These are phyloP conservation scores for Suhomyces emberorum DNA, from an alignment of 805 yeast genomes.

Conservation along the genomic window DNA sequence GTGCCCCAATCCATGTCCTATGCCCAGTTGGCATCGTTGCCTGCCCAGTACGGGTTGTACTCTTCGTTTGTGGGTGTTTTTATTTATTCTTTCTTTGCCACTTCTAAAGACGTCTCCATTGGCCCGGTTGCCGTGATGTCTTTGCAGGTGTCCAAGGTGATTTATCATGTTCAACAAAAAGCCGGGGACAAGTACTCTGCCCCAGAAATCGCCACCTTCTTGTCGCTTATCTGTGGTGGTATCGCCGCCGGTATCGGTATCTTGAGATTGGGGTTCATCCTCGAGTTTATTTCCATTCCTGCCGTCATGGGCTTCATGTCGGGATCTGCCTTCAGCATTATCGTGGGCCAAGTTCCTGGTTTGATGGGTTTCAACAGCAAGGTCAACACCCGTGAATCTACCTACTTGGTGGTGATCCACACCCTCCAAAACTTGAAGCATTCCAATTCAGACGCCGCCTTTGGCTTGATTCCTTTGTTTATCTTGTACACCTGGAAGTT, in stretches of 20 bases:
- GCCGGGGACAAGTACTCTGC: conserved; percentile 47
- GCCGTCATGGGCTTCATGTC: conserved; percentile 94
- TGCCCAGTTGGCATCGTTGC: conserved; percentile 79
- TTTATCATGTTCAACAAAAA: conserved; percentile 53
- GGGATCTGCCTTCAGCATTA: conserved; percentile 85
- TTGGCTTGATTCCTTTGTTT: conserved; percentile 74
- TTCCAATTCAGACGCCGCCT: conserved; percentile 79
- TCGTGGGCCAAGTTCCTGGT: conserved; percentile 82
- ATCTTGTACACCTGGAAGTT: conserved; percentile 73
- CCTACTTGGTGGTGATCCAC: conserved; percentile 68
- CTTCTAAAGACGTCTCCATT: conserved; percentile 91
- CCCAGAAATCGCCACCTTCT: conserved; percentile 74
- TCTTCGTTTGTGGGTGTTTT: conserved; percentile 91
- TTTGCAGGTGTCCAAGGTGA: conserved; percentile 73
- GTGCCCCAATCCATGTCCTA: conserved; percentile 97
- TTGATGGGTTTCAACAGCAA: conserved; percentile 68
- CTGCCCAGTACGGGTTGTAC: conserved; percentile 83
- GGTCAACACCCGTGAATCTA: conserved; percentile 70
- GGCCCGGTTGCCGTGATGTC: conserved; percentile 99
- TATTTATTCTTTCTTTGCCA: conserved; percentile 86
- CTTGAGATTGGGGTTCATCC: conserved; percentile 79
- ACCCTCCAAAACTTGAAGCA: conserved; percentile 68
- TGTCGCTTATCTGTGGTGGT: conserved; percentile 81
- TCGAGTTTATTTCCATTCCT: conserved; percentile 86
- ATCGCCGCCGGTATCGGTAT: conserved; percentile 81